phyloP scores from a whole-genome alignment of 306 rosid genomes.

The Spatholobus suberectus region DNA sequence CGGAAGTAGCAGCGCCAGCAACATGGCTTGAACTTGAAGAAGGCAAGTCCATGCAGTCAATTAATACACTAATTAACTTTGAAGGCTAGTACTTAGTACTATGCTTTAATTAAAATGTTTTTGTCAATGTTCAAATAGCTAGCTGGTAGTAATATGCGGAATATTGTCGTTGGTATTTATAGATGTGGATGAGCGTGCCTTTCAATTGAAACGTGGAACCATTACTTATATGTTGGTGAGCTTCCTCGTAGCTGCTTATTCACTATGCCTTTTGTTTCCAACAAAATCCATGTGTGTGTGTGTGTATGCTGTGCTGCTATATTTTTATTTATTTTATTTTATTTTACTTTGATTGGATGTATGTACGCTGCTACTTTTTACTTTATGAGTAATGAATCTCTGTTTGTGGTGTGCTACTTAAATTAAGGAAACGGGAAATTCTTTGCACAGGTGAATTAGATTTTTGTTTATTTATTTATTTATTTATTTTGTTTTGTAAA shows the following conservation, averaged over 20 bases:
- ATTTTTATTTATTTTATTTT: background rate
- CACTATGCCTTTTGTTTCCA: background rate
- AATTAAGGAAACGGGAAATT: background rate
- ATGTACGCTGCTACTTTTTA: background rate
- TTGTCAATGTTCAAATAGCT: background rate
- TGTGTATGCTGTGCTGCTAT: no score
- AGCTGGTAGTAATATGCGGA: slow-evolving; percentile 21
- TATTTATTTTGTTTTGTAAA: background rate
- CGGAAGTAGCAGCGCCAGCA: slow-evolving; percentile 60
- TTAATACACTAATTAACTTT: background rate
- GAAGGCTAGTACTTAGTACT: no score
- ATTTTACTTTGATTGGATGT: background rate
- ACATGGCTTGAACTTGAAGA: slow-evolving; percentile 31
- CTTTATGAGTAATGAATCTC: background rate
- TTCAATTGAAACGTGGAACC: slow-evolving; percentile 36
- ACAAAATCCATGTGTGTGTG: slow-evolving; percentile 34
- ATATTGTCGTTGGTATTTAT: slow-evolving; percentile 56
- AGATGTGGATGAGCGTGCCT: slow-evolving; percentile 42
- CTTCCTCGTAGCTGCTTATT: slow-evolving; percentile 63
- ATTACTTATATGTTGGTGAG: slow-evolving; percentile 18
- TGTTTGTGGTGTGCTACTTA: background rate
- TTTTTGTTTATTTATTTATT: background rate
- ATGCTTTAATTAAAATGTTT: background rate
- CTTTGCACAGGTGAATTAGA: background rate
- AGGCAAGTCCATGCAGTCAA: slow-evolving; percentile 52